phyloP scores from a whole-genome alignment of 148 eudicot genomes.

The Chenopodium album region DNA sequence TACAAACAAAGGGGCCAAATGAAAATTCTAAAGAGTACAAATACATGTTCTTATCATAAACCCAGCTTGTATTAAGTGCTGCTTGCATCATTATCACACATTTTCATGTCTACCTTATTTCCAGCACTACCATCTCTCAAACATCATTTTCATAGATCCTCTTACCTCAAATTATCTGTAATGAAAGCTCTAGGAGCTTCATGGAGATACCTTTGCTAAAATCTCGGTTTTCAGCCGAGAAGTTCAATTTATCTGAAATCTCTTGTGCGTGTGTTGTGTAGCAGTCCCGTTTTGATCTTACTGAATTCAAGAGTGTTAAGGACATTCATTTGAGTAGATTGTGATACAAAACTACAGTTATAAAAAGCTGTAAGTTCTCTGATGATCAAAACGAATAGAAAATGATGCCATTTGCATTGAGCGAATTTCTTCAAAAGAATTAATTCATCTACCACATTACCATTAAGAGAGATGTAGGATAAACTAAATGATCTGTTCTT shows the following conservation, averaged over 20 bases:
- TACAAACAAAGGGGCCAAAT: neutral
- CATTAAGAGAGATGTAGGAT: constrained; percentile 12
- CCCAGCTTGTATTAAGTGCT: constrained; percentile 15
- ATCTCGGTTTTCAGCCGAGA: too few species aligned
- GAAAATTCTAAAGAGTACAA: neutral
- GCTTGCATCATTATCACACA: constrained; percentile 25
- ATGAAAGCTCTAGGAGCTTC: neutral
- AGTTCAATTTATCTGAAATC: neutral
- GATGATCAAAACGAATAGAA: neutral
- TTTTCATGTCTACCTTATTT: constrained; percentile 1
- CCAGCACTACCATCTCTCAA: constrained; percentile 17
- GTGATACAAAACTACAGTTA: too few species aligned
- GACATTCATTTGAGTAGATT: neutral
- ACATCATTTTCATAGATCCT: constrained; percentile 16
- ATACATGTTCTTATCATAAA: neutral
- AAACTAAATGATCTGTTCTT: neutral
- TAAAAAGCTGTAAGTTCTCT: too few species aligned
- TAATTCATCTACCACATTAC: constrained; percentile 25
- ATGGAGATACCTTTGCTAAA: neutral
- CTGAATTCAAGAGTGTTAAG: neutral
- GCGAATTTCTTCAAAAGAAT: constrained; percentile 15
- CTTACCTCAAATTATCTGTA: neutral
- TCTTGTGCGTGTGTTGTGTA: neutral
- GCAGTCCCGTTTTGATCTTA: too few species aligned
- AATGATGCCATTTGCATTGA: constrained; percentile 6